Evolutionary conservation across 805 yeast species (phyloP).

Genomic region (Sporopachydermia quercuum): DNA sequence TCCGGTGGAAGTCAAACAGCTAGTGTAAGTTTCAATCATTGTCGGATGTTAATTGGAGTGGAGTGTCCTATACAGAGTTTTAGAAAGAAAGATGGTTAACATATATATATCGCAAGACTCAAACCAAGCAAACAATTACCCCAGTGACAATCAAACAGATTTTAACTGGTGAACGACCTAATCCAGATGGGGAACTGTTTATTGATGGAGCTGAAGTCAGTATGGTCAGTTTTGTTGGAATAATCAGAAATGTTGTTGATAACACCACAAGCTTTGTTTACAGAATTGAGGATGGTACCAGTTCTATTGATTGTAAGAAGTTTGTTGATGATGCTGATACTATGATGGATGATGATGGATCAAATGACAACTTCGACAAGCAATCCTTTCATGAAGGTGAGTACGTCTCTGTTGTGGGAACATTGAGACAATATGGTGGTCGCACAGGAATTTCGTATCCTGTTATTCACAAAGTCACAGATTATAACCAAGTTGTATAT

Average conservation of each 20-base stretch:
- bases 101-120: not conserved
- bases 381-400: conserved; percentile 23
- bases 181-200: conserved; percentile 38
- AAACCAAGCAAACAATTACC: not conserved
- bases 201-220: conserved; percentile 40
- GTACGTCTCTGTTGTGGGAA: conserved; percentile 37
- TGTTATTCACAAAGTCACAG: conserved; percentile 31
- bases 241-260: conserved; percentile 34
- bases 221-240: conserved; percentile 42
- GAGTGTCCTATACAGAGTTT: too few species aligned
- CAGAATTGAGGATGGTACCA: conserved; percentile 56
- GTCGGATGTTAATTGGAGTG: too few species aligned
- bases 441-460: conserved; percentile 36
- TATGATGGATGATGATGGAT: conserved; percentile 11
- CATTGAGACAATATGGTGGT: conserved; percentile 32
- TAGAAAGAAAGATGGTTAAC: too few species aligned
- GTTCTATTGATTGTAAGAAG: conserved; percentile 35
- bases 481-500: conserved; percentile 44
- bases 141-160: conserved; percentile 58
- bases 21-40: not conserved
- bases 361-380: conserved; percentile 18
- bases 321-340: conserved; percentile 26
- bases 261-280: conserved; percentile 30
- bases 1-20: not conserved
- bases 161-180: conserved; percentile 32